Percentiles rank a stretch among this genome's conserved stretches.
These are phyloP conservation scores for Panus rudis DNA, from an alignment of 768 basidiomycete genomes.

Conservation along the genomic window DNA sequence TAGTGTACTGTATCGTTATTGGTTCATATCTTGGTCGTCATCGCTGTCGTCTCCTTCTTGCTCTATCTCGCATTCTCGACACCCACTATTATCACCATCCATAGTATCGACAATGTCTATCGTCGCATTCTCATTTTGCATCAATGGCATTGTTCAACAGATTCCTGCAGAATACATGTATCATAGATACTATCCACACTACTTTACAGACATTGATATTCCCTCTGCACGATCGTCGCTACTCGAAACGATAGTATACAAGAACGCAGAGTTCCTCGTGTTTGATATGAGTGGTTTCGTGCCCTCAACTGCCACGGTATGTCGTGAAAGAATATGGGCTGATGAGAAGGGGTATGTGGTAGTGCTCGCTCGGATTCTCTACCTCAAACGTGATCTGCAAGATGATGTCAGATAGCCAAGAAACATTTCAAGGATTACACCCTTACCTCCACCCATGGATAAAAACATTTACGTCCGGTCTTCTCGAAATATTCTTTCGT, in stretches of 20 bases:
- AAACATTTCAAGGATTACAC: not conserved
- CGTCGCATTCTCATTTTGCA: not conserved
- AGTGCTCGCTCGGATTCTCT: conserved; percentile 68
- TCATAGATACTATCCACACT: not conserved
- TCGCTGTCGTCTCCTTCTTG: too few relatives aligned
- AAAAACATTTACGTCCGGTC: conserved; percentile 64
- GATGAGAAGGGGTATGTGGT: conserved; percentile 88
- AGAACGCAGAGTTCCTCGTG: not conserved
- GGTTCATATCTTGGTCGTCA: too few relatives aligned
- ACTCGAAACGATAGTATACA: not conserved
- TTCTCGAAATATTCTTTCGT: conserved; percentile 76
- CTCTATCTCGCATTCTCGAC: too few relatives aligned
- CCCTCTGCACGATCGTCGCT: not conserved
- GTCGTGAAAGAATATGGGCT: conserved; percentile 91
- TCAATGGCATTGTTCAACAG: not conserved
- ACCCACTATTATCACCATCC: too few relatives aligned
- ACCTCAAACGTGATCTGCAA: conserved; percentile 68
- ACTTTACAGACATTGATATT: not conserved
- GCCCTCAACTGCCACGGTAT: conserved; percentile 91
- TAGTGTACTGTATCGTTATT: not conserved
- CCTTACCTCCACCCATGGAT: conserved; percentile 84
- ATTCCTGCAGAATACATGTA: not conserved
- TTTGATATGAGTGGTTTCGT: conserved; percentile 8
- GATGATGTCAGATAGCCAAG: not conserved
- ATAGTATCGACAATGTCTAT: too few relatives aligned